Evolutionary conservation across 139 green algal species (phyloP).

Genomic region (Pleodorina starrii): DNA sequence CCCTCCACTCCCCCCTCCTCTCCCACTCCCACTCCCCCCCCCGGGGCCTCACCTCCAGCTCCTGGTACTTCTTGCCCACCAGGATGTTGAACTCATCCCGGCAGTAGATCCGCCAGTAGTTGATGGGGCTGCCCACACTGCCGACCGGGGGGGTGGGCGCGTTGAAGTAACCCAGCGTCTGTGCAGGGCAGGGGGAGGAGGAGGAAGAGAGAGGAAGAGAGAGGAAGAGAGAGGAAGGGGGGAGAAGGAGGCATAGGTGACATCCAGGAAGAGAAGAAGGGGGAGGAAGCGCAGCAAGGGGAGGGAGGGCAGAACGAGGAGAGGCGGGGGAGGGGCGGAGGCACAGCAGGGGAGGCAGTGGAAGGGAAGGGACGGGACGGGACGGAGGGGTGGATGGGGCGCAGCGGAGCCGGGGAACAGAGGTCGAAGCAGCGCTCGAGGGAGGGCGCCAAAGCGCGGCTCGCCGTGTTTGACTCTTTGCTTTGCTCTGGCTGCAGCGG

Average conservation of each 20-base stretch:
- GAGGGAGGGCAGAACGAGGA: no score
- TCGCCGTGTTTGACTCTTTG: no score
- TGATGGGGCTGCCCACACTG: constrained; percentile 61
- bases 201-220: background rate
- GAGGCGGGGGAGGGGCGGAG: no score
- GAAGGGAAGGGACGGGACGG: no score
- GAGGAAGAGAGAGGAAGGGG: background rate
- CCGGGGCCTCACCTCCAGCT: constrained; percentile 61
- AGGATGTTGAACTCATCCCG: constrained; percentile 63
- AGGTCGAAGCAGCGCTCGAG: no score
- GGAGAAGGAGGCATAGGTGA: background rate
- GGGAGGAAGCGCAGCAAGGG: no score
- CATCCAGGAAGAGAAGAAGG: background rate
- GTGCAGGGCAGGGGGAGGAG: background rate
- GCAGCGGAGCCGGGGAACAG: no score
- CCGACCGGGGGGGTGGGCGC: constrained; percentile 55
- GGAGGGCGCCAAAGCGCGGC: no score
- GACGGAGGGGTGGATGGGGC: no score
- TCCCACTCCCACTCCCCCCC: background rate
- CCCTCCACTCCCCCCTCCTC: background rate
- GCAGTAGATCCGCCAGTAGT: constrained; percentile 68
- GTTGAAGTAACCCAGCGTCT: constrained; percentile 72
- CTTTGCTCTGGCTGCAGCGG: no score
- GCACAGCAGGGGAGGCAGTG: no score
- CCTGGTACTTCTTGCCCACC: constrained; percentile 66